Conservation (phyloP, 441 rosid species). For the Populus hybrid region DNA sequence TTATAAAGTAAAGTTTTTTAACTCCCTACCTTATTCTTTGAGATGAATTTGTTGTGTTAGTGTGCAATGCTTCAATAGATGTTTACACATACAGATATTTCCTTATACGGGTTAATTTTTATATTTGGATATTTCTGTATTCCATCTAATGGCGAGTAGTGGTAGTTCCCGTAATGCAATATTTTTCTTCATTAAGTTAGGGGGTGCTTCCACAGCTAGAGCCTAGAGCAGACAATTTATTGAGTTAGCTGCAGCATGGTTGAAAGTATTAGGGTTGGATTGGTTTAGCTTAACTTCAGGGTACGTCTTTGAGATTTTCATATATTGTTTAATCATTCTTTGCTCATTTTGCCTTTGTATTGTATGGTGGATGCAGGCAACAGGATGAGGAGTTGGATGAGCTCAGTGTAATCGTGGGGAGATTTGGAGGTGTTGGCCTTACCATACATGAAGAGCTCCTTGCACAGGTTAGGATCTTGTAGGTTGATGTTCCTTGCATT, state of each 20-base stretch:
- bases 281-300: not conserved
- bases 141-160: not conserved
- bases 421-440: conserved; percentile 95
- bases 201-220: not conserved
- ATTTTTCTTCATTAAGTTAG: not conserved
- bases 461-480: conserved; percentile 59
- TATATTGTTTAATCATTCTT: not conserved
- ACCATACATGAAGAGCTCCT: conserved; percentile 93
- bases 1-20: conserved; percentile 60
- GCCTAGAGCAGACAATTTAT: not conserved
- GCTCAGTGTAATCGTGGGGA: conserved; percentile 83
- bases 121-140: not conserved
- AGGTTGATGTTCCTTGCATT: conserved; percentile 1
- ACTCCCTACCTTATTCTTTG: not conserved
- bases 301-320: not conserved
- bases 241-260: not conserved
- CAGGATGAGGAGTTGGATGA: conserved; percentile 98
- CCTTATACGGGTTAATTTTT: not conserved
- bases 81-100: not conserved
- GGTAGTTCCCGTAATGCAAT: not conserved
- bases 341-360: not conserved
- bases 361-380: conserved; percentile 48
- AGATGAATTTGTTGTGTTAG: not conserved
- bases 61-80: not conserved
- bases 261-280: not conserved